Evolutionary conservation across 2,329 filamentous ascomycete species (phyloP).

Genomic region (Coniochaeta sp.): DNA sequence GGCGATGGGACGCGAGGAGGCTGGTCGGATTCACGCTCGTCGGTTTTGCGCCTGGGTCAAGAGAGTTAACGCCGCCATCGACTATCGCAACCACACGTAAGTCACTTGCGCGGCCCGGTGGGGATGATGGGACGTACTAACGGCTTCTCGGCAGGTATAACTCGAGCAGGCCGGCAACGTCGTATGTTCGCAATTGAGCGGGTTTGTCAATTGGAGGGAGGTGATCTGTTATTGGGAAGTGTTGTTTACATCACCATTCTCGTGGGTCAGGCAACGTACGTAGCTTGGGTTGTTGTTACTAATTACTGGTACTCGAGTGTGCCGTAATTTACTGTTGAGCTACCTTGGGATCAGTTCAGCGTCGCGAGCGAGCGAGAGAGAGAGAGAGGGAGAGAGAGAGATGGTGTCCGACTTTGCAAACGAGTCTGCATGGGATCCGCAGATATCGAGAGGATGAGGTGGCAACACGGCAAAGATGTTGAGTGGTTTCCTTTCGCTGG

Average conservation of each 20-base stretch:
- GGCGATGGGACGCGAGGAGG: slow-evolving; percentile 6
- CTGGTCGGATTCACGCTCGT: slow-evolving; percentile 13
- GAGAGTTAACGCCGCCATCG: slow-evolving; percentile 10
- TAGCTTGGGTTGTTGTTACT: too few relatives aligned
- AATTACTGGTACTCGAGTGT: too few relatives aligned
- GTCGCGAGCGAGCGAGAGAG: too few relatives aligned
- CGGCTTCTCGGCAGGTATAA: background rate
- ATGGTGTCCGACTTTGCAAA: too few relatives aligned
- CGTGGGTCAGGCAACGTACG: too few relatives aligned
- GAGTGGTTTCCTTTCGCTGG: background rate
- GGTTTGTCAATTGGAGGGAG: too few relatives aligned
- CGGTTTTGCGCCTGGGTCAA: slow-evolving; percentile 13
- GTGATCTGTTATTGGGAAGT: background rate
- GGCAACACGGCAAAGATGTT: too few relatives aligned
- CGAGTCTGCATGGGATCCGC: too few relatives aligned
- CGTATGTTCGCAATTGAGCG: background rate
- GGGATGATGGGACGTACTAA: background rate
- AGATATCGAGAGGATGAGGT: too few relatives aligned
- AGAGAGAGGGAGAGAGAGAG: too few relatives aligned
- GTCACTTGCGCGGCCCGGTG: background rate
- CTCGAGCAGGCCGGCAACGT: background rate
- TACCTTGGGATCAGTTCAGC: too few relatives aligned
- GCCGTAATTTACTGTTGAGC: too few relatives aligned
- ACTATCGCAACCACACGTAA: slow-evolving; percentile 5
- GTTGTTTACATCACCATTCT: background rate